Base-by-base conservation (phyloP, 495 filamentous ascomycete species). In the Astrocystis sublimbata region DNA sequence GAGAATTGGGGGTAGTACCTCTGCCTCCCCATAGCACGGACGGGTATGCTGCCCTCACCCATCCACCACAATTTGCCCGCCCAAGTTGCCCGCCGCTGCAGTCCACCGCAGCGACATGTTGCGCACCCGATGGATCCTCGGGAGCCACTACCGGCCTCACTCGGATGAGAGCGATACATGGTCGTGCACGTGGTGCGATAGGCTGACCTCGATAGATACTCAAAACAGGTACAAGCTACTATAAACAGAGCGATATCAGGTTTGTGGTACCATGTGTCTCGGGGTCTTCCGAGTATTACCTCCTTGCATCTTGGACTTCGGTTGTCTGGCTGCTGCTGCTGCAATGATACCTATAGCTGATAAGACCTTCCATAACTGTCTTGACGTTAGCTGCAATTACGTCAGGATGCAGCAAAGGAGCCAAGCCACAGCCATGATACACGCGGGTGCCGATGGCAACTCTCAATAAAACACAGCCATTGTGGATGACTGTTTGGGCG, bases 61-160 rank as follows among this genome's bases (percentile, higher is more conserved):
- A 36, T 36, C 51, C 41, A 19, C 51, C 50, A 33, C 36, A 41
- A 26, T 26, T 41, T 40, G 35, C 43, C 43, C 30, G 43, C 36
- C 50, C 13, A 59, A 40, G 43, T n/a, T n/a, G n/a, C n/a, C n/a
- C n/a, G n/a, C 42, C 42, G 54, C 28, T 33, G 42, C 56, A 45
- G 19, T 55, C 40, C 40, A 30, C 41, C 41, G 24, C 23, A 17
- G 51, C 41, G 28, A 40, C 33, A 54, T 24, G 47, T 26, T 38
- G 40, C 28, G 35, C 38, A 36, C 26, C 30, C 31, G 40, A 54
- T 40, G 46, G 36, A 38, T n/a, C 59, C 19, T 40, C 59, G 59
- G 59, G 31, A 54, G 12, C 24, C 40, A 13, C 23, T 45, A 26
- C 59, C 59, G 49, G 19, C 23, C 8, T 60, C 33, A 15, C 21